Evolutionary conservation across 495 filamentous ascomycete species (phyloP), one percentile per base, ranked within the genome.

Genomic region (Penicillium dipodomyicola): DNA sequence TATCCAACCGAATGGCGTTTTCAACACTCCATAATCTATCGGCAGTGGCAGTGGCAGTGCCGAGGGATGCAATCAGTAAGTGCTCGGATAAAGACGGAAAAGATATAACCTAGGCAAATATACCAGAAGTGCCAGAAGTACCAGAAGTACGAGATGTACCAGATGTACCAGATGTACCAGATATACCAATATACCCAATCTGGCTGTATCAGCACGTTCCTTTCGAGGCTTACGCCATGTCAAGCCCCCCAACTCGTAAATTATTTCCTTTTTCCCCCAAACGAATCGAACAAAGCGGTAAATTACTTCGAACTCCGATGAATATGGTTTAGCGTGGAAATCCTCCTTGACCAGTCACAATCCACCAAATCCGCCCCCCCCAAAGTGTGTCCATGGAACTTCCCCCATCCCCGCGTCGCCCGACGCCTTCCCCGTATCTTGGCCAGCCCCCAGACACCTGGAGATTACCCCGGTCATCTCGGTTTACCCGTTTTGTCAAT

Each of bases 401-500:
- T 23, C 15, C 17, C 54, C 40, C 6, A 47, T 50, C 64, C 65
- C 59, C 57, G 57, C 65, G 52, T 45, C 41, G 49, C 47, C 29
- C 30, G 27, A 50, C 49, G 58, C 53, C 49, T 60, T 41, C 64
- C 58, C 57, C 59, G 47, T 60, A 62, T 64, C 62, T 63, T 65
- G 65, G 62, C 62, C 48, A 19, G 42, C 56, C 50, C 50, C 59
- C 49, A 58, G 48, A 40, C 48, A 35, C 33, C 33, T 57, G 42
- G 30, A 40, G 20, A 37, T 44, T 10, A 37, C 42, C 35, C 54
- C 47, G 41, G 52, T 25, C 20, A 40, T 8, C 52, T 61, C 64
- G 67, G 67, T 20, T 67, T 71, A 66, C 67, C 49, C 1, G 4
- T 47, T 71, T 57, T 48, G 63, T 60, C 44, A 52, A 63, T 54